Base-by-base conservation (phyloP, 768 basidiomycete genomes). In the Termitomyces sp. region DNA sequence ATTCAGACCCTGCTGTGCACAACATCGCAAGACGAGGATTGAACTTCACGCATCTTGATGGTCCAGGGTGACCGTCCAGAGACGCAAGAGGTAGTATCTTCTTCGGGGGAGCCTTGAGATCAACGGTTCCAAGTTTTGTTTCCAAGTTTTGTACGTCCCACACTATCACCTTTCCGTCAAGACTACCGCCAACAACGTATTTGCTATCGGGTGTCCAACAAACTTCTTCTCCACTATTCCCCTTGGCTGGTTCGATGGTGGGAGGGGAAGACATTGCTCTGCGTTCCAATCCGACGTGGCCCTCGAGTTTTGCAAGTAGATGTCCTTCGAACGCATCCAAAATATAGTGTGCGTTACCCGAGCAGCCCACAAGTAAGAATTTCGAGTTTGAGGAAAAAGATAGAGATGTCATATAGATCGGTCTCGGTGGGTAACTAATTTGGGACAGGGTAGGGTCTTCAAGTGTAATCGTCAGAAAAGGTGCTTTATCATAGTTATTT, bases 191-290 rank as follows among this genome's bases (percentile, higher is more conserved):
- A 5, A 97, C 70, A 44, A 98, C 79, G 65, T 82, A 99, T 70
- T 91, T 91, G 71, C 93, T 94, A 70, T 99, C 96, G 0, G 93
- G 91, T 3, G 92, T 94, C 92, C 93, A 98, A 12, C 82, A 82
- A 4, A 95, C 88, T 74, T 98, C 97, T 69, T 98, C 94, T 13
- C 95, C 92, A 59, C 93, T 95, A 56, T 82, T 84, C 2, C 94
- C 94, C 62, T 87, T 86, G 16, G 77, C 68, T 53, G 92, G 84
- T 69, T 87, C 80, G 64, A 92, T 86, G 54, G 73, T 81, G 18
- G 76, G 79, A 18, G 78, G 75, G 5, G 75, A 69, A 46, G 67
- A 73, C 59, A 75, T 65, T 51, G 74, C 85, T 45, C 88, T 82
- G 24, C 89, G 80, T 71, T 95, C 95, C 33, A 98, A 73, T 3